A percentile compares a stretch with the other conserved stretches of the same genome.
Evolutionary conservation across 2,329 filamentous ascomycete species (phyloP).

Genomic region (Epichloe hybrida): DNA sequence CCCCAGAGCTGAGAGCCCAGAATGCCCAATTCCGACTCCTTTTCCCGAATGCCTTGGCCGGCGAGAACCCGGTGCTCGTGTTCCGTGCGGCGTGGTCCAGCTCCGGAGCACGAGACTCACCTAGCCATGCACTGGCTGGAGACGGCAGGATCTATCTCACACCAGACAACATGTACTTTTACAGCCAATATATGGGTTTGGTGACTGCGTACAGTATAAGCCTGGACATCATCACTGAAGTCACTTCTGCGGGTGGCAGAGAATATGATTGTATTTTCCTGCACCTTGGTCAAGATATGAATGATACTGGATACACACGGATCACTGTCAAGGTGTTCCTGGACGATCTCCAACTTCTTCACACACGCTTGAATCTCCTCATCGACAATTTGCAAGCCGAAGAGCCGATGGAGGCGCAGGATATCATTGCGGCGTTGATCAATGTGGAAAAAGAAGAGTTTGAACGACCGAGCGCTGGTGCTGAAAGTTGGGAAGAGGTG

Average conservation of each 20-base stretch:
- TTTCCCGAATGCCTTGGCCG: conserved; percentile 64
- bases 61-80: conserved; percentile 78
- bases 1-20: conserved; percentile 67
- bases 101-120: conserved; percentile 28
- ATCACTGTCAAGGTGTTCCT: conserved; percentile 89
- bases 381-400: conserved; percentile 67
- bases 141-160: conserved; percentile 78
- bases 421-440: conserved; percentile 57
- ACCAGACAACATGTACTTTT: conserved; percentile 81
- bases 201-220: conserved; percentile 70
- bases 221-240: conserved; percentile 68
- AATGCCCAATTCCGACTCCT: conserved; percentile 87
- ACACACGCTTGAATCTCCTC: conserved; percentile 71
- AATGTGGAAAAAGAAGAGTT: conserved; percentile 56
- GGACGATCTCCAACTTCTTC: conserved; percentile 70
- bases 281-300: conserved; percentile 52
- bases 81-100: conserved; percentile 80
- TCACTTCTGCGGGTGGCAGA: conserved; percentile 76
- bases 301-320: conserved; percentile 51
- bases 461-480: conserved; percentile 50
- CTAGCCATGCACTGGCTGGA: conserved; percentile 36
- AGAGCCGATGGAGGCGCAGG: conserved; percentile 53
- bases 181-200: conserved; percentile 85
- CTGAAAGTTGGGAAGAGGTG: conserved; percentile 86
- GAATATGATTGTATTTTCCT: conserved; percentile 90